Evolutionary conservation across 768 basidiomycete genomes (phyloP).

Genomic region (Kwoniella dendrophila): DNA sequence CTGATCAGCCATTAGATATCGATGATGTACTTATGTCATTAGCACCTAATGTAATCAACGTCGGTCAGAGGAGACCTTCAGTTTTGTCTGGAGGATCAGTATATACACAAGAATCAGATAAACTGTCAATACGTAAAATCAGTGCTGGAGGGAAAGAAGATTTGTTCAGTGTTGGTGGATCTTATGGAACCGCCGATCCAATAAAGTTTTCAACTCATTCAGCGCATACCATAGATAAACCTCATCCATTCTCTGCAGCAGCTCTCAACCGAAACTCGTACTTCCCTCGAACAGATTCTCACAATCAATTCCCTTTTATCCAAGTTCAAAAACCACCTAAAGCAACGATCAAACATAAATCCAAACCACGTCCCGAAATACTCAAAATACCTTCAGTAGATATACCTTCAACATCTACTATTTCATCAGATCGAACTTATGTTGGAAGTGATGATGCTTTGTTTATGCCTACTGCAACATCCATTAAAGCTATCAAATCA

Average conservation of each 20-base stretch:
- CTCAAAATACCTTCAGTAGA: not conserved
- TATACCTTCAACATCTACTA: not conserved
- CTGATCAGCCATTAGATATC: conserved; percentile 1
- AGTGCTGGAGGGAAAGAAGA: conserved; percentile 21
- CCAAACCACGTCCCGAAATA: conserved; percentile 1
- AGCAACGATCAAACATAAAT: not conserved
- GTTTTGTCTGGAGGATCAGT: not conserved
- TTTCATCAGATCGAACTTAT: not conserved
- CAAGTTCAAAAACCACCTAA: not conserved
- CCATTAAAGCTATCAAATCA: conserved; percentile 16
- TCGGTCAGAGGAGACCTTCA: not conserved
- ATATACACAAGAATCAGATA: not conserved
- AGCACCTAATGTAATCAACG: not conserved
- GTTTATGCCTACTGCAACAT: not conserved
- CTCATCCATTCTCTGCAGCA: conserved; percentile 11
- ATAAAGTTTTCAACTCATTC: too few species aligned
- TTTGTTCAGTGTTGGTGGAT: too few species aligned
- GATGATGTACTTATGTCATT: too few species aligned
- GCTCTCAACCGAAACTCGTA: conserved; percentile 4
- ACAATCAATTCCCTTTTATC: not conserved
- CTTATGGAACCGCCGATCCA: too few species aligned
- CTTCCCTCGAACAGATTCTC: not conserved
- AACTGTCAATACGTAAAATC: conserved; percentile 11
- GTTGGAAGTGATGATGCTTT: not conserved
- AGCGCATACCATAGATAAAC: too few species aligned